Conservation (phyloP, 176 grass and related monocot genomes). For the Musa schizocarpa region DNA sequence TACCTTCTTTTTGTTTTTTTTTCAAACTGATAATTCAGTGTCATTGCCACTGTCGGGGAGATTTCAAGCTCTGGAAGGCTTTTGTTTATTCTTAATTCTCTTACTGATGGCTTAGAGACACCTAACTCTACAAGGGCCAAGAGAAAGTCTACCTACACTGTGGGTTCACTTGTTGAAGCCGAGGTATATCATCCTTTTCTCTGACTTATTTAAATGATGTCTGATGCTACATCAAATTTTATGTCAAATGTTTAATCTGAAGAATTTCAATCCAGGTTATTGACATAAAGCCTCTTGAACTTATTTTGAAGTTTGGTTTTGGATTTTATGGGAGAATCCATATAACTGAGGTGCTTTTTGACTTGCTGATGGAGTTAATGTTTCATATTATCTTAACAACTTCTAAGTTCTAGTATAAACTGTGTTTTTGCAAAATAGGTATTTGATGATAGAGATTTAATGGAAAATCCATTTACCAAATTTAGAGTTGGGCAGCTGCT, state of each 20-base stretch:
- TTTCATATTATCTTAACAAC: conserved; percentile 25
- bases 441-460: conserved; percentile 41
- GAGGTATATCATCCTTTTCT: conserved; percentile 46
- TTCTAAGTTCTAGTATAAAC: conserved; percentile 14
- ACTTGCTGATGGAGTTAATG: conserved; percentile 7
- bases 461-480: conserved; percentile 59
- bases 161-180: conserved; percentile 73
- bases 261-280: conserved; percentile 40
- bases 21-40: conserved; percentile 28
- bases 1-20: no score
- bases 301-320: conserved; percentile 59
- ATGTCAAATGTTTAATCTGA: conserved; percentile 10
- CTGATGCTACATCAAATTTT: conserved; percentile 14
- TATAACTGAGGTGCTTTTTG: conserved; percentile 66
- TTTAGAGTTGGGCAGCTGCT: conserved; percentile 54
- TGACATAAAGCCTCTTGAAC: conserved; percentile 76
- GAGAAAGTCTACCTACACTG: conserved; percentile 50
- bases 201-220: conserved; percentile 1
- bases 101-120: conserved; percentile 23
- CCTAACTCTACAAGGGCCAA: conserved; percentile 55
- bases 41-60: conserved; percentile 59
- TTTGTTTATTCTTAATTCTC: conserved; percentile 59
- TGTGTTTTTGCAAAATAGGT: conserved; percentile 32
- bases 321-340: conserved; percentile 73
- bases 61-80: conserved; percentile 68